Evolutionary conservation across 139 green algal species (phyloP), one percentile per base, ranked within the genome.

Genomic region (Dunaliella primolecta): DNA sequence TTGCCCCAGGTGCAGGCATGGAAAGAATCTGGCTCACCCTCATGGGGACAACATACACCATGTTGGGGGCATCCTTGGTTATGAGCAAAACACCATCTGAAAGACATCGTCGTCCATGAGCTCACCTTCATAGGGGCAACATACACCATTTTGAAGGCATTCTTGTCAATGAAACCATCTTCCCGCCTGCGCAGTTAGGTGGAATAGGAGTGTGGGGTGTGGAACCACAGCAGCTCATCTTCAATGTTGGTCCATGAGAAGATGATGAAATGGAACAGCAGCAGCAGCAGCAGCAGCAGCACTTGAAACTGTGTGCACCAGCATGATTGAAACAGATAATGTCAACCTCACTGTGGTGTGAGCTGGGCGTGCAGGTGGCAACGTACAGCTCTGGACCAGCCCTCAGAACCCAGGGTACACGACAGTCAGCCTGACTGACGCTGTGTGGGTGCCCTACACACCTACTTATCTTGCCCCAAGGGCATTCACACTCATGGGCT

Each of bases 11-110:
- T n/a, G n/a, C n/a, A n/a, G n/a, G n/a, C n/a, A n/a, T n/a, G n/a
- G n/a, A n/a, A n/a, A n/a, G n/a, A n/a, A n/a, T n/a, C n/a, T n/a
- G n/a, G 46, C 85, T 3, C 70, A 88, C 90, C 92, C 98, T 99
- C 97, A 99, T 99, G 79, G 97, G 97, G 23, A 97, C 97, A 1
- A 99, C 95, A 87, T 99, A 99, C 72, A 99, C 96, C 32, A 99
- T 95, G 89, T 98, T 98, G 93, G 98, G 98, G 1, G 91, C 91
- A 23, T 84, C 72, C 70, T 86, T 94, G 95, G 99, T 94, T 3
- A 99, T 86, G 72, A 83, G n/a, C n/a, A n/a, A n/a, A n/a, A n/a
- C n/a, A n/a, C n/a, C n/a, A n/a, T n/a, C n/a, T n/a, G n/a, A n/a
- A n/a, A n/a, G n/a, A n/a, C n/a, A n/a, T n/a, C n/a, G n/a, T n/a